Evolutionary conservation across 345 rosid genomes (phyloP).

Genomic region (Citrus australasica): DNA sequence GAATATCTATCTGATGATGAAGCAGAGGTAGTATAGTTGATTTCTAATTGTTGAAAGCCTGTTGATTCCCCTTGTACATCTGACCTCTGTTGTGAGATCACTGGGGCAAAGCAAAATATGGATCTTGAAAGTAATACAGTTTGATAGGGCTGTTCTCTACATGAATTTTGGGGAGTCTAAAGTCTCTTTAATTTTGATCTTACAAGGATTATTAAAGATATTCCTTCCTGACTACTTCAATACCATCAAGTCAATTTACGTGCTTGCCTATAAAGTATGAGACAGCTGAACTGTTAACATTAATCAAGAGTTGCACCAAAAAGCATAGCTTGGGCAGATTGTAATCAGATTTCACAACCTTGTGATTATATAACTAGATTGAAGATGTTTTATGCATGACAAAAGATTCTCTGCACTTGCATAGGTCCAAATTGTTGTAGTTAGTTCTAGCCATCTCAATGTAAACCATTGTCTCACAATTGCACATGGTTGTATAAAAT

Average conservation of each 20-base stretch:
- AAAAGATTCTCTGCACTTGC: neutral
- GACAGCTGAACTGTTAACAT: neutral
- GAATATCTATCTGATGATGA: constrained; percentile 72
- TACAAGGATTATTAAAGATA: neutral
- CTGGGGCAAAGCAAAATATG: neutral
- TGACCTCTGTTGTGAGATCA: too few relatives aligned
- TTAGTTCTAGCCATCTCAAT: neutral
- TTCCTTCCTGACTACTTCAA: neutral
- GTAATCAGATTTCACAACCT: neutral
- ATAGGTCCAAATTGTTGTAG: neutral
- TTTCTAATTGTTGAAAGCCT: neutral
- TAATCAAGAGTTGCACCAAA: neutral
- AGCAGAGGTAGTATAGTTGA: constrained; percentile 30
- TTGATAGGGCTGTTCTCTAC: neutral
- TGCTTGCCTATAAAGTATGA: neutral
- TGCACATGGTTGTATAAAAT: neutral
- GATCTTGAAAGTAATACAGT: neutral
- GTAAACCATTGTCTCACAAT: neutral
- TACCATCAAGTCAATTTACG: neutral
- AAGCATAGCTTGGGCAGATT: neutral
- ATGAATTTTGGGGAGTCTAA: neutral
- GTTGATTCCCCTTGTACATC: too few relatives aligned
- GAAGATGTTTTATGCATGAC: neutral
- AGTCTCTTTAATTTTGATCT: neutral
- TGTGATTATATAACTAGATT: neutral